A percentile compares a stretch with the other conserved stretches of the same genome.
These are phyloP conservation scores for Neurospora sp. DNA, from an alignment of 495 filamentous ascomycete species.

Conservation along the genomic window DNA sequence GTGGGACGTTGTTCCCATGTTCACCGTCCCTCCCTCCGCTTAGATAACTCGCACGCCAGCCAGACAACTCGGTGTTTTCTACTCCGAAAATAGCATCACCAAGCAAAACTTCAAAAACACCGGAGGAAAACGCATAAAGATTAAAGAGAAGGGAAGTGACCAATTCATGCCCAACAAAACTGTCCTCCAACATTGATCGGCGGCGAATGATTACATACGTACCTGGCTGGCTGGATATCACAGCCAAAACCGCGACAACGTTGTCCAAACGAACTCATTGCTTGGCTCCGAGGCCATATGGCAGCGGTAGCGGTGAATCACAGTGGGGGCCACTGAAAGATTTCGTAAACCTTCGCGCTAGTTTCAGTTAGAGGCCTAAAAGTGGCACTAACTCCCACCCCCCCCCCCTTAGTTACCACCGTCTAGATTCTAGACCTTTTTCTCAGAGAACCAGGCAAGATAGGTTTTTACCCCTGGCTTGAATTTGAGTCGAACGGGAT, in stretches of 20 bases:
- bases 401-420: not conserved
- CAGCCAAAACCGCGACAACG: not conserved
- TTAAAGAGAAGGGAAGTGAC: not conserved
- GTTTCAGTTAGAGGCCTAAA: not conserved
- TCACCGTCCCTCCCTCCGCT: not conserved
- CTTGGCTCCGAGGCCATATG: not conserved
- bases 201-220: not conserved
- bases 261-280: not conserved
- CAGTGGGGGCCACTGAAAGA: not conserved
- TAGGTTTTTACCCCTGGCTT: not conserved
- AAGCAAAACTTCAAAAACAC: not conserved
- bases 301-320: not conserved
- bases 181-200: not conserved
- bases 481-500: not conserved
- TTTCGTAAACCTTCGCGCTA: not conserved
- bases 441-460: not conserved
- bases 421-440: not conserved
- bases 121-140: not conserved
- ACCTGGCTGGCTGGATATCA: not conserved
- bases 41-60: not conserved
- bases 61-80: not conserved
- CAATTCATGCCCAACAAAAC: not conserved
- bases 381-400: not conserved
- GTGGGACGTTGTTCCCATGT: not conserved
- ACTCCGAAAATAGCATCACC: not conserved